Base-by-base conservation (phyloP, 2,329 filamentous ascomycete species). In the Pseudopyricularia cyperi region DNA sequence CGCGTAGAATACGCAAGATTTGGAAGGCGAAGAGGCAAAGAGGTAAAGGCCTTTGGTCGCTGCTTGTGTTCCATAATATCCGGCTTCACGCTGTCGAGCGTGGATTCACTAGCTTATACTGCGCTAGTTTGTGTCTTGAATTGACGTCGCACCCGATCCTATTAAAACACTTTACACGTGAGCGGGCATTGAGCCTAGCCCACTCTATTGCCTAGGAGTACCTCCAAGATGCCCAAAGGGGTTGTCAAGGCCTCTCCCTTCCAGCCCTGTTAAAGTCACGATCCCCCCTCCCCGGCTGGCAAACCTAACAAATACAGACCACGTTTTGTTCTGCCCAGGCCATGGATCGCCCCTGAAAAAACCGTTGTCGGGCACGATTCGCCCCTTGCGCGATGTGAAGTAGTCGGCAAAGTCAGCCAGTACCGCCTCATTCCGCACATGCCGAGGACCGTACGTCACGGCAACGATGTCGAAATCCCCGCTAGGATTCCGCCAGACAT, bases 291-390 rank as follows among this genome's bases (percentile, higher is more conserved):
- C 30, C 32, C 46, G 9, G 11, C 30, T 28, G 17, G 46, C 46
- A 32, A 48, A 33, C 30, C 30, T 32, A 14, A 48, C 24, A 48
- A 48, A 48, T n/a, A 33, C 46, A 6, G 46, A 32, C 46, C 46
- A 48, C 3, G 46, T 48, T 28, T 48, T 48, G 24, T 22, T 15
- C 4, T 48, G 24, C 11, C 30, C 30, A 8, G 46, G 46, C 46
- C 46, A 48, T 7, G 46, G 46, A 19, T 48, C 46, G 4, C 46
- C 46, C 46, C 46, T 28, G 30, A 48, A 48, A n/a, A 48, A 48
- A 22, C 30, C 46, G 22, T 48, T 48, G 30, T 33, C 46, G 5
- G 46, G 46, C 26, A 32, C 26, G 9, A 48, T 17, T 3, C 46
- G 26, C 14, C 15, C 26, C 15, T 32, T 30, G 11, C 26, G 26